Evolutionary conservation across 768 basidiomycete species (phyloP), one percentile per base, ranked within the genome.

Genomic region (Rhodocollybia butyracea): DNA sequence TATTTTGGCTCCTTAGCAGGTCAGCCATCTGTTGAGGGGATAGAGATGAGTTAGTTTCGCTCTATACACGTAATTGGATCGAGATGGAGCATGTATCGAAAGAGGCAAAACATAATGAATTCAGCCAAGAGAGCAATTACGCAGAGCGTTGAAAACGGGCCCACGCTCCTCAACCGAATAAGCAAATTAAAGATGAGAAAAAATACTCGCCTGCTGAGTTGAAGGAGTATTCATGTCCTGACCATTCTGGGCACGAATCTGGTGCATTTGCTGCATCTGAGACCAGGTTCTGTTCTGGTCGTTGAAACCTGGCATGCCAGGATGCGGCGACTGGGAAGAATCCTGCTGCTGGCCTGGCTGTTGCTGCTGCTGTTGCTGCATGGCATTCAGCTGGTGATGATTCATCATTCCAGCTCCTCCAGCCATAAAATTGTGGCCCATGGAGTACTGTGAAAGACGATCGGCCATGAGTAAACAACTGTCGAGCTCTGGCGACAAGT

Each of bases 271-370:
- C 65, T 78, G 76, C 66, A 80, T 77, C 67, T 82, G 78, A 68
- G 79, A 79, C 85, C 84, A 86, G 62, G 81, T 72, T 57, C 77
- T 79, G 58, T 60, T 60, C 27, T 80, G 77, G 66, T 86, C 84
- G 65, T 76, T 59, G 68, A 78, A 79, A 60, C 69, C 69, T 63
- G 76, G 67, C 62, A 73, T 72, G 41, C 71, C 64, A 65, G 68
- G 69, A 67, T 73, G 67, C 63, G 69, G 64, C 59, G 71, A 65
- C 61, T 73, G 72, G 10, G 31, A 34, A 19, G 46, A 41, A 36
- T 64, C 64, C 43, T 70, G 72, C 22, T 76, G 75, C 50, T 77
- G 79, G 31, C 73, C 77, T 30, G 66, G 67, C 57, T 79, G 76
- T 56, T 77, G 76, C 46, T 72, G 70, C 59, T 74, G 73, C 58